Evolutionary conservation across 208 protist species (phyloP).

Genomic region (Dictyostelium gargantuum): DNA sequence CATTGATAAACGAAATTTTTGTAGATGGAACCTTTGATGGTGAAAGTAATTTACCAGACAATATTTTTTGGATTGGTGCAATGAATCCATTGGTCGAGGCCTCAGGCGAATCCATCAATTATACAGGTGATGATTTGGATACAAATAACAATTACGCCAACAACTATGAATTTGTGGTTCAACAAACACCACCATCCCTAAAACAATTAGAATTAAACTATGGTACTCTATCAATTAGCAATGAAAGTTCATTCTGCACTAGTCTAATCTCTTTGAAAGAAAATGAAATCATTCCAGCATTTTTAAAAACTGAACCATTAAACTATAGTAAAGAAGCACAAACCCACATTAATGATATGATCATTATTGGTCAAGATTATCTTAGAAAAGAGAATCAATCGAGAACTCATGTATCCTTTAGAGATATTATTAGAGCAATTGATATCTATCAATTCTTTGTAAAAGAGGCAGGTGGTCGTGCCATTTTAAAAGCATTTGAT

Average conservation of each 20-base stretch:
- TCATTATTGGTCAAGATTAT: slow-evolving; percentile 29
- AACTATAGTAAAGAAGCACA: neutral
- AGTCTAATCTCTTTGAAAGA: neutral
- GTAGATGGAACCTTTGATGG: slow-evolving; percentile 71
- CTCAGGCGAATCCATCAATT: neutral
- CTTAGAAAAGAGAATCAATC: neutral
- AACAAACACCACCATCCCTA: slow-evolving; percentile 46
- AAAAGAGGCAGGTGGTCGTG: neutral
- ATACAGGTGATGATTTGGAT: neutral
- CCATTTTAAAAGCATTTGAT: neutral
- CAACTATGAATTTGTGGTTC: slow-evolving; percentile 39
- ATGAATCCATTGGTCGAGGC: slow-evolving; percentile 70
- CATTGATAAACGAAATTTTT: slow-evolving; percentile 61
- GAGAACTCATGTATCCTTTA: slow-evolving; percentile 66
- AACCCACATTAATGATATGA: neutral
- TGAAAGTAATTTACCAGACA: slow-evolving; percentile 17
- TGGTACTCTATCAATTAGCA: neutral
- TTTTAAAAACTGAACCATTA: neutral
- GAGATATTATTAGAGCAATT: slow-evolving; percentile 72
- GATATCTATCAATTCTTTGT: slow-evolving; percentile 78
- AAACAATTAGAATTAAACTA: slow-evolving; percentile 51
- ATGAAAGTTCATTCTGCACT: slow-evolving; percentile 59
- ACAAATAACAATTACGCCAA: neutral
- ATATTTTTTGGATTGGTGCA: slow-evolving; percentile 79
- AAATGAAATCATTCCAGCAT: neutral